Base-by-base conservation (phyloP, 352 stramenopile genomes). In the Phytophthora fragariae region DNA sequence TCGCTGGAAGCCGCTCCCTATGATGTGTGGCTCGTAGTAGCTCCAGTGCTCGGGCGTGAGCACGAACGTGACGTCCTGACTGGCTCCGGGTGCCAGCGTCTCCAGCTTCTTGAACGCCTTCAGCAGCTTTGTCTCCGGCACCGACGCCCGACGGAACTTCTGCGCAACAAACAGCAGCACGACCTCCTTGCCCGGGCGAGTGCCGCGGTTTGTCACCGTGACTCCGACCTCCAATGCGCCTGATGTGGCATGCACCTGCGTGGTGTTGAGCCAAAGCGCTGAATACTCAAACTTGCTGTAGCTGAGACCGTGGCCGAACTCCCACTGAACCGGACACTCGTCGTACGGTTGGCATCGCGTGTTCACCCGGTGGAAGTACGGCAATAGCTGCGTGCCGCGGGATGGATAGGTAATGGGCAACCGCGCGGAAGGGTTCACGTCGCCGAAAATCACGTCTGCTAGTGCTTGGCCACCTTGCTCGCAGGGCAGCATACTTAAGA, bases 341-440 rank as follows among this genome's bases (percentile, higher is more conserved):
- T 81, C 65, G 63, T 75, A 92, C 10, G 67, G 66, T 31, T 83
- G 60, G 49, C 86, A 95, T 19, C 83, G 72, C 3, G 79, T 89
- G 67, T 91, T 92, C 35, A 88, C 84, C 33, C 73, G 82, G 54
- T 92, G 86, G 57, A 88, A 92, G 66, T 96, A 96, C 53, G 87
- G 81, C 74, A 91, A 61, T 1, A 82, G 33, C 49, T 84, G 82
- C 21, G 80, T 84, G 15, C 65, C 64, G 12, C 80, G 65, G 17
- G 78, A 73, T 24, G 84, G 85, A 62, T 93, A 97, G 31, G 89
- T 97, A 63, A 97, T 90, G 11, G 90, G 89, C 15, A 97, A 68
- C 37, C 89, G 80, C 2, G 75, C 92, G 5, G 84, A 95, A 14
- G 90, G 90, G 24, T 92, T 95, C 11, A 88, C 76, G 11, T 78